Evolutionary conservation across 139 green algal genomes (phyloP).

Genomic region (Mesotaenium endlicherianum): DNA sequence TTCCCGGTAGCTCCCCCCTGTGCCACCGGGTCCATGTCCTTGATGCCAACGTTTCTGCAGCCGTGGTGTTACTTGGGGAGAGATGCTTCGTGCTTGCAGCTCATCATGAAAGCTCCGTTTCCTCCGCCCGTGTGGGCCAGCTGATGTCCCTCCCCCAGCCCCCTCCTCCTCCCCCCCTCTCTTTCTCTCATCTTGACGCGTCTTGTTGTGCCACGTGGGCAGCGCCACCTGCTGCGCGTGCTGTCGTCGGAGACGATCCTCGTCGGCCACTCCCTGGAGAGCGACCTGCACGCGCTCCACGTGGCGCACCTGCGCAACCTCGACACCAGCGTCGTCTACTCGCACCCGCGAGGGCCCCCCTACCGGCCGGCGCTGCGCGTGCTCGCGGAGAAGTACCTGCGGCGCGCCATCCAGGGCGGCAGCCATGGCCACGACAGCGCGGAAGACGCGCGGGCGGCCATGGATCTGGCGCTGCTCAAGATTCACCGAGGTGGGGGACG

Average conservation of each 20-base stretch:
- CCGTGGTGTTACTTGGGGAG: no score
- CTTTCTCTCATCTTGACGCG: background rate
- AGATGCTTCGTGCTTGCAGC: no score
- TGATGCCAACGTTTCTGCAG: no score
- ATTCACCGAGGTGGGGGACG: constrained; percentile 61
- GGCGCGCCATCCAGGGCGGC: constrained; percentile 70
- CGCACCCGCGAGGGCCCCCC: constrained; percentile 73
- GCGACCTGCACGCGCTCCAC: constrained; percentile 75
- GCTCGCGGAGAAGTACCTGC: constrained; percentile 63
- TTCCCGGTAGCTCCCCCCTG: no score
- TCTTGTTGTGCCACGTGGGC: constrained; percentile 1
- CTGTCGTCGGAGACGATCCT: constrained; percentile 68
- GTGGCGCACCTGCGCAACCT: constrained; percentile 67
- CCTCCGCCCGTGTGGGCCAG: no score
- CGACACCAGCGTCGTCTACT: constrained; percentile 80
- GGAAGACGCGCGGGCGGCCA: constrained; percentile 72
- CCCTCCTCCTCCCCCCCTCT: background rate
- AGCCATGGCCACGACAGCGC: constrained; percentile 69
- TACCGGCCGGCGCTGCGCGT: constrained; percentile 68
- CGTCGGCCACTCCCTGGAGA: constrained; percentile 88
- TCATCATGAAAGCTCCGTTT: no score
- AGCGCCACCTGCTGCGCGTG: constrained; percentile 3
- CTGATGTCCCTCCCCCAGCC: background rate
- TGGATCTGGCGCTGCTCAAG: constrained; percentile 87
- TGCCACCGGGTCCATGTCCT: no score